phyloP scores from a whole-genome alignment of 805 yeast genomes.

The Candida namnaoensis region DNA sequence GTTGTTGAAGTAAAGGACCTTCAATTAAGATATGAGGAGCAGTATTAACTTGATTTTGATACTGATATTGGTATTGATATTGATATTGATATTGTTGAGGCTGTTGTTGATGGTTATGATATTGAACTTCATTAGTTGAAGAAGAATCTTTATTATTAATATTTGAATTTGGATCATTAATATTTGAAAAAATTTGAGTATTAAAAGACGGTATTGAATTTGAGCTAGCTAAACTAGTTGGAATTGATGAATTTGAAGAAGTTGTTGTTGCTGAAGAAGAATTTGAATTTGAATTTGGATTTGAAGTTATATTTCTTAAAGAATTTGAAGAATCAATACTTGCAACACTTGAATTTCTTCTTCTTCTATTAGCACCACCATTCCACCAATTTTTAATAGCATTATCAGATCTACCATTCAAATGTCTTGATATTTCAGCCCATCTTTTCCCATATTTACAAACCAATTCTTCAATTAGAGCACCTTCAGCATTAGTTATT shows the following conservation, averaged over 20 bases:
- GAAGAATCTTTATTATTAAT: not conserved
- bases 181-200: slow-evolving; percentile 6
- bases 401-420: slow-evolving; percentile 83
- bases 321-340: slow-evolving; percentile 1
- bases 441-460: slow-evolving; percentile 77
- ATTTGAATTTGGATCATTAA: not conserved
- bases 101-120: slow-evolving; percentile 2
- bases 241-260: slow-evolving; percentile 1
- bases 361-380: slow-evolving; percentile 81
- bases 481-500: slow-evolving; percentile 79
- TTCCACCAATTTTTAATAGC: slow-evolving; percentile 96
- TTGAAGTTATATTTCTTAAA: slow-evolving; percentile 1
- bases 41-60: slow-evolving; percentile 5
- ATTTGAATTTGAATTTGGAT: slow-evolving; percentile 1
- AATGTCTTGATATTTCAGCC: slow-evolving; percentile 89
- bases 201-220: slow-evolving; percentile 7
- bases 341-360: slow-evolving; percentile 37
- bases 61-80: slow-evolving; percentile 6
- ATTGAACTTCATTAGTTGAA: slow-evolving; percentile 1
- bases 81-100: slow-evolving; percentile 3
- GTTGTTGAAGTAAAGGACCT: no score
- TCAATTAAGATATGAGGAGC: no score
- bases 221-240: slow-evolving; percentile 1
- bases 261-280: not conserved
- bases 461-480: slow-evolving; percentile 70